A percentile compares a stretch with the other conserved stretches of the same genome.
These are phyloP conservation scores for Diaporthe humulicola DNA, from an alignment of 2,329 filamentous ascomycete genomes.

Conservation along the genomic window DNA sequence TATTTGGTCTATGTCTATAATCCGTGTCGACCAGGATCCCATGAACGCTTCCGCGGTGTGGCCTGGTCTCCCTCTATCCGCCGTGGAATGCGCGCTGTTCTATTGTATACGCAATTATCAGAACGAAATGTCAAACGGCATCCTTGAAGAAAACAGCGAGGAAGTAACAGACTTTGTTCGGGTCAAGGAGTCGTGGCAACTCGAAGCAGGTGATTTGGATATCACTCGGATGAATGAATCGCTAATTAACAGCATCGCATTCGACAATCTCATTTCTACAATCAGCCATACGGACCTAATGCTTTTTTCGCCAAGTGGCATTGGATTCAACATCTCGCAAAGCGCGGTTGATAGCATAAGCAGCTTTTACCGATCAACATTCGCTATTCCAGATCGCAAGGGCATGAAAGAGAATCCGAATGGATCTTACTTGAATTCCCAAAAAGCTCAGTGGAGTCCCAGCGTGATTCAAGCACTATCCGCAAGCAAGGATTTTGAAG, in stretches of 20 bases:
- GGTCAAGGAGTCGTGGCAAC: constrained; percentile 1
- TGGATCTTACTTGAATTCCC: not conserved
- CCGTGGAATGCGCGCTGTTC: constrained; percentile 16
- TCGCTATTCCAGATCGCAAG: not conserved
- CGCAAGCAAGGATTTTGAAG: not conserved
- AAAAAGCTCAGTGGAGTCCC: not conserved
- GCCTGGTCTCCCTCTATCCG: not conserved
- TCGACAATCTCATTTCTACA: not conserved
- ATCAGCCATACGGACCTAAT: not conserved
- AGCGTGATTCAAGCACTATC: constrained; percentile 17
- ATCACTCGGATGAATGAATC: not conserved
- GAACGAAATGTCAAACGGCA: not conserved
- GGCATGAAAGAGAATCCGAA: not conserved
- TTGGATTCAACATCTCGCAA: not conserved
- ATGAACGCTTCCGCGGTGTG: not conserved
- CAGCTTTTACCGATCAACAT: not conserved
- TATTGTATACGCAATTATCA: constrained; percentile 27
- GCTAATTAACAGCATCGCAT: not conserved
- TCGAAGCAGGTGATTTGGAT: not conserved
- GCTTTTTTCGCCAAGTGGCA: not conserved
- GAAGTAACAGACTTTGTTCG: not conserved
- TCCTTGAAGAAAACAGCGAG: not conserved
- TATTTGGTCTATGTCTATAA: constrained; percentile 25
- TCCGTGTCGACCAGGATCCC: not conserved
- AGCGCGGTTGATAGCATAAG: constrained; percentile 6